A percentile compares a stretch with the other conserved stretches of the same genome.
These are phyloP conservation scores for Xanthoceras sorbifolium DNA, from an alignment of 345 rosid species.

Conservation along the genomic window DNA sequence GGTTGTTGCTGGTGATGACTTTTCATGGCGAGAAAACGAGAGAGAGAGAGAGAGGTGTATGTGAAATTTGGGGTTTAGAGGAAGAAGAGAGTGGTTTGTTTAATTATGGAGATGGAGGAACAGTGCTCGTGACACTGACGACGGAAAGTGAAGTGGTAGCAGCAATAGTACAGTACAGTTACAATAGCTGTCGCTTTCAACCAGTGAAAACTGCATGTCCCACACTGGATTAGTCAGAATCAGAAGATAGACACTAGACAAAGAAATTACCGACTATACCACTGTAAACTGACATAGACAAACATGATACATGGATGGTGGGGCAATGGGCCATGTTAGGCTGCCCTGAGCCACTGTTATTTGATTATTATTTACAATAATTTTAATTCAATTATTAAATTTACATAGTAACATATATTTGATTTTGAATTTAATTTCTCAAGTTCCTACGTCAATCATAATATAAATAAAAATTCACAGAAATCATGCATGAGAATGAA, in stretches of 20 bases:
- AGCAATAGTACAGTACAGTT: background rate
- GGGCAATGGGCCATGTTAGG: too few relatives aligned
- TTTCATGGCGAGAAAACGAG: constrained; percentile 37
- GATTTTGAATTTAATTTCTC: background rate
- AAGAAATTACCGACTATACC: background rate
- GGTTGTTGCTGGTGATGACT: constrained; percentile 40
- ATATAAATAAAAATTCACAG: too few relatives aligned
- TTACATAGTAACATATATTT: too few relatives aligned
- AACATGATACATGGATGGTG: too few relatives aligned
- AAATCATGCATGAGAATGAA: too few relatives aligned
- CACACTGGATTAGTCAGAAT: background rate
- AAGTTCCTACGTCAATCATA: too few relatives aligned
- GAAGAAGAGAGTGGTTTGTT: background rate
- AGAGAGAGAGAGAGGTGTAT: background rate
- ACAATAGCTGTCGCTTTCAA: background rate
- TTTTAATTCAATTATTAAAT: too few relatives aligned
- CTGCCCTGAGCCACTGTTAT: too few relatives aligned
- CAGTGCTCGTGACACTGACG: constrained; percentile 3
- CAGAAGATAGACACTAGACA: background rate
- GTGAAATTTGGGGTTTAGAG: background rate
- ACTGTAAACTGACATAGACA: too few relatives aligned
- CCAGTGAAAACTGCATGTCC: constrained; percentile 11
- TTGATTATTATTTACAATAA: background rate
- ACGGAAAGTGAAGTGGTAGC: background rate
- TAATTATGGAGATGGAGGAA: background rate